Conservation (phyloP, 106 monocot species). For the Triglochin maritima region DNA sequence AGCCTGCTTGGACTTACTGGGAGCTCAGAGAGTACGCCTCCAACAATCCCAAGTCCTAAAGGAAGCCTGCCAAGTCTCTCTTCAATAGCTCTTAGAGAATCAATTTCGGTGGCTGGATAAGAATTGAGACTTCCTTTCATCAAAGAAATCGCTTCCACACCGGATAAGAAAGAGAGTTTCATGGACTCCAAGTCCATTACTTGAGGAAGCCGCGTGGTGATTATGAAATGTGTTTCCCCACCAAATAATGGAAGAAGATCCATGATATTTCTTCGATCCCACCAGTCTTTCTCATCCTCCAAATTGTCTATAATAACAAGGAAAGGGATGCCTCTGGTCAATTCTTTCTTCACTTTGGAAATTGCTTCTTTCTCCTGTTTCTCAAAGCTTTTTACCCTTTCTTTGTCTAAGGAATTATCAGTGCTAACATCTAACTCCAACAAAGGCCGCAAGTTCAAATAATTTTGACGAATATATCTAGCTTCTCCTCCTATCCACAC, state of each 20-base stretch:
- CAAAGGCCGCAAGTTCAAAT: conserved; percentile 50
- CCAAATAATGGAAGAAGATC: conserved; percentile 84
- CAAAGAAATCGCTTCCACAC: conserved; percentile 66
- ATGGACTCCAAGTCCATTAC: conserved; percentile 83
- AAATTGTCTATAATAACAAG: conserved; percentile 83
- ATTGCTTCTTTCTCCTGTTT: conserved; percentile 90
- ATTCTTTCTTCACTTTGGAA: conserved; percentile 58
- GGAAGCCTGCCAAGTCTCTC: conserved; percentile 81
- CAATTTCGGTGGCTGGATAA: conserved; percentile 54
- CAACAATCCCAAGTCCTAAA: conserved; percentile 66
- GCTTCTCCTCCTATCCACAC: conserved; percentile 86
- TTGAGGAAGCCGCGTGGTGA: conserved; percentile 65
- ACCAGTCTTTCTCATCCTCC: conserved; percentile 92
- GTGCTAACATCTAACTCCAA: conserved; percentile 62
- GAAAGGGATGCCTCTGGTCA: conserved; percentile 70
- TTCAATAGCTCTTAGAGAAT: conserved; percentile 72
- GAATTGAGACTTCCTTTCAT: conserved; percentile 78
- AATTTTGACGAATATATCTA: conserved; percentile 78
- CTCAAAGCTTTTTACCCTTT: conserved; percentile 64
- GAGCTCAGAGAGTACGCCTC: conserved; percentile 71
- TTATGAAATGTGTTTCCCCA: conserved; percentile 81
- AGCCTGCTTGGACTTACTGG: conserved; percentile 79
- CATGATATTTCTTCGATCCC: conserved; percentile 62
- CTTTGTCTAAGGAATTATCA: conserved; percentile 47
- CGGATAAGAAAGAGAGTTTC: conserved; percentile 84